Evolutionary conservation across 108 stramenopile genomes (phyloP).

Genomic region (Cyclotella baltica): DNA sequence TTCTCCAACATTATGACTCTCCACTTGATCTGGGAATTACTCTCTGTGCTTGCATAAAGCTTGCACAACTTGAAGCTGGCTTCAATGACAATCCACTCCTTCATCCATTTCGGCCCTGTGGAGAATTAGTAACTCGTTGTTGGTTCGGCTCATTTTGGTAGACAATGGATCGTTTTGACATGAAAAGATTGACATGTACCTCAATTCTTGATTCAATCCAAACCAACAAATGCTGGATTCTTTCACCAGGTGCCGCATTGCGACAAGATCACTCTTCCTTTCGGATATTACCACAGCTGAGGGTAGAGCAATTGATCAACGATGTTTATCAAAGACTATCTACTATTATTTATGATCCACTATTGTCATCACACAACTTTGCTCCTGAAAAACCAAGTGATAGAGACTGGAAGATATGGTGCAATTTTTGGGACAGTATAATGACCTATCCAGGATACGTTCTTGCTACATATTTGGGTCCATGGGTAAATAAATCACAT

Average conservation of each 20-base stretch:
- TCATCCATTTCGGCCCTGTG: neutral
- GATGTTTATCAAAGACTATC: neutral
- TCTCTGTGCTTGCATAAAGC: conserved; percentile 8
- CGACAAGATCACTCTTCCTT: conserved; percentile 2
- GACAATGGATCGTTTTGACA: conserved; percentile 14
- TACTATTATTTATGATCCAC: neutral
- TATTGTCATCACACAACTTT: neutral
- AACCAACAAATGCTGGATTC: neutral
- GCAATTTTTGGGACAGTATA: neutral
- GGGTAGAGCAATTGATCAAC: neutral
- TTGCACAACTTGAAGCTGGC: conserved; percentile 26
- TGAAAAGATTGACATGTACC: conserved; percentile 1
- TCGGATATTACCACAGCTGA: conserved; percentile 13
- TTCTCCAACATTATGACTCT: conserved; percentile 25
- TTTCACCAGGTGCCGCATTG: conserved; percentile 1
- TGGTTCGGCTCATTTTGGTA: no score
- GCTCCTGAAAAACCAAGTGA: neutral
- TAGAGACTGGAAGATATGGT: neutral
- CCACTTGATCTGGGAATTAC: conserved; percentile 3
- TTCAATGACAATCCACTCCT: neutral
- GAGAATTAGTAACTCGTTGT: neutral
- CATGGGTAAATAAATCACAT: neutral
- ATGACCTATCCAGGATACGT: neutral
- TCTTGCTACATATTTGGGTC: neutral
- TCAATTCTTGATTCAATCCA: neutral